A percentile compares a stretch with the other conserved stretches of the same genome.
Conservation (phyloP, 1,284 basidiomycete species). For the Ganoderma lucidum region DNA sequence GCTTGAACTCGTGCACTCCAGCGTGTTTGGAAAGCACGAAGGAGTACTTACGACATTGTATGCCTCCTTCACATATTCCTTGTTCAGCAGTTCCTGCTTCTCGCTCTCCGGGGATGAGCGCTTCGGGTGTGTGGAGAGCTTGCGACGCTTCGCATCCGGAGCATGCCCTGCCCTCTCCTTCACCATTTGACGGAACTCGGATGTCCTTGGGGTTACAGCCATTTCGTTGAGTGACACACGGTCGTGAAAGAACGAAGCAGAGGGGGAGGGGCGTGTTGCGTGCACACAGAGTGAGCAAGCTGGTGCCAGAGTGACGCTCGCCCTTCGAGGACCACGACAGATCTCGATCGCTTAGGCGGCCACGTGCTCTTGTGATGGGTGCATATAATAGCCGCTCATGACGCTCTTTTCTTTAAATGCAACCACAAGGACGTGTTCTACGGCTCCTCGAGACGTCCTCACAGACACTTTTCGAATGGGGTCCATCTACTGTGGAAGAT, state of each 20-base stretch:
- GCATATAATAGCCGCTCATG: background rate
- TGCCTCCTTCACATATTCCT: slow-evolving; percentile 76
- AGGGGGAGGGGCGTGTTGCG: slow-evolving; percentile 7
- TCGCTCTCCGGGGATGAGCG: slow-evolving; percentile 44
- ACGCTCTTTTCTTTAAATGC: background rate
- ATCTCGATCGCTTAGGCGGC: slow-evolving; percentile 21
- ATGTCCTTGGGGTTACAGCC: slow-evolving; percentile 56
- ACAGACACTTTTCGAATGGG: slow-evolving; percentile 28
- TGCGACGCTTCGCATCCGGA: slow-evolving; percentile 61
- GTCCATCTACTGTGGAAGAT: slow-evolving; percentile 48
- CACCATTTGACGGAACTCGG: slow-evolving; percentile 63
- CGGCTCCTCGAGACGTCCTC: slow-evolving; percentile 35
- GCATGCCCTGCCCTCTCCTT: slow-evolving; percentile 52
- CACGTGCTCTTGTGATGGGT: slow-evolving; percentile 15
- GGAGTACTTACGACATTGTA: slow-evolving; percentile 69
- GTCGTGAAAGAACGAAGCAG: slow-evolving; percentile 2
- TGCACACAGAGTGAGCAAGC: slow-evolving; percentile 4
- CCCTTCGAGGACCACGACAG: slow-evolving; percentile 16
- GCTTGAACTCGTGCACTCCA: background rate
- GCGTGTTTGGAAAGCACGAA: background rate
- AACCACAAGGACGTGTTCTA: slow-evolving; percentile 39
- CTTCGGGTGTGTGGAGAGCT: slow-evolving; percentile 46
- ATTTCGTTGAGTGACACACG: slow-evolving; percentile 24
- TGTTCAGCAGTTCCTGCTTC: slow-evolving; percentile 55
- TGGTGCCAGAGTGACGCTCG: slow-evolving; percentile 3